Conservation (phyloP, 2,329 filamentous ascomycete species). For the Paecilomyces variotii region DNA sequence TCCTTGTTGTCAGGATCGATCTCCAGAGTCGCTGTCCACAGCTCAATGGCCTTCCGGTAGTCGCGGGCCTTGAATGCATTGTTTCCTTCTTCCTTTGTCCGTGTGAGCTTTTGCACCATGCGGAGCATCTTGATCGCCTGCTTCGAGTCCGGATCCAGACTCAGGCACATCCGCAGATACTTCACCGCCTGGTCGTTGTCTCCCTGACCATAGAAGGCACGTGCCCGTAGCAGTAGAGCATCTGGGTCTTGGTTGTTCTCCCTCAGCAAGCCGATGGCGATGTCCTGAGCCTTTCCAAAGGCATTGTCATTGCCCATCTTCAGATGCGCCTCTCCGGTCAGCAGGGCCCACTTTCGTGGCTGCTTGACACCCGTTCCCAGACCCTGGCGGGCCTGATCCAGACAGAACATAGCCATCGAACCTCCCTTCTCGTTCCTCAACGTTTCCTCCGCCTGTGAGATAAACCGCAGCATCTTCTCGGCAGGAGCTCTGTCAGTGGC, state of each 20-base stretch:
- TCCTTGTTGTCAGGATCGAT: constrained; percentile 84
- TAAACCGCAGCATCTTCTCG: constrained; percentile 73
- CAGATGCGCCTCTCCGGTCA: constrained; percentile 84
- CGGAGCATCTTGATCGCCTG: constrained; percentile 82
- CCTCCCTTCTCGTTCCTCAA: constrained; percentile 67
- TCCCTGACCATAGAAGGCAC: constrained; percentile 80
- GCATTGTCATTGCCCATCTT: constrained; percentile 88
- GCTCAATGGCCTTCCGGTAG: constrained; percentile 71
- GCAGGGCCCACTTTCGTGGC: constrained; percentile 87
- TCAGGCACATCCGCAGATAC: constrained; percentile 82
- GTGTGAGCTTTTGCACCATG: constrained; percentile 83
- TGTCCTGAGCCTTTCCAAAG: constrained; percentile 82
- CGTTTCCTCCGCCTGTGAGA: constrained; percentile 70
- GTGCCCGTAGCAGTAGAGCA: constrained; percentile 79
- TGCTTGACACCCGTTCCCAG: constrained; percentile 67
- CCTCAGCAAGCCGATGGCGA: constrained; percentile 80
- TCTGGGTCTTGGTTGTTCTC: constrained; percentile 88
- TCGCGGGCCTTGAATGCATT: constrained; percentile 76
- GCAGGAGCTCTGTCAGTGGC: constrained; percentile 80
- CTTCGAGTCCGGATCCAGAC: constrained; percentile 84
- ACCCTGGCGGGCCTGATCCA: constrained; percentile 80
- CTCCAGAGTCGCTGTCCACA: constrained; percentile 73
- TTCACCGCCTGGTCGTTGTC: constrained; percentile 93
- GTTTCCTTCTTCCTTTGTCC: constrained; percentile 93
- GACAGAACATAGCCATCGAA: constrained; percentile 84